Conservation (phyloP, 163 green algal genomes). For the Scenedesmus sp. region DNA sequence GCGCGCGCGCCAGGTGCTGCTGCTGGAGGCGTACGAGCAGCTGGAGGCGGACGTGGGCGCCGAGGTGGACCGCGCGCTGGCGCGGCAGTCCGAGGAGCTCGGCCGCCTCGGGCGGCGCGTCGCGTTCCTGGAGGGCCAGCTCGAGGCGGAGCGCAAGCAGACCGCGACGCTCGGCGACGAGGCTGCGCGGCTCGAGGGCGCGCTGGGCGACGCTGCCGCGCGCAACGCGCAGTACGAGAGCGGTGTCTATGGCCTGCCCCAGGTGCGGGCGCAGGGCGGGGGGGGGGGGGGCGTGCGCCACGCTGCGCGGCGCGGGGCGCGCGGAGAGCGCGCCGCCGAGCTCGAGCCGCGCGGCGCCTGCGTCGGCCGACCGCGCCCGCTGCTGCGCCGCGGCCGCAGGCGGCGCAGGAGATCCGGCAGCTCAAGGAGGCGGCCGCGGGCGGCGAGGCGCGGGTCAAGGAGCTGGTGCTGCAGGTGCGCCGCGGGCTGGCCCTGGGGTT, state of each 20-base stretch:
- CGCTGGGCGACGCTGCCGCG: slow-evolving; percentile 55
- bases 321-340: no score
- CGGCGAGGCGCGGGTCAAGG: slow-evolving; percentile 50
- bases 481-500: not conserved
- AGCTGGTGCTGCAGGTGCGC: slow-evolving; percentile 49
- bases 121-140: slow-evolving; percentile 60
- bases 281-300: no score
- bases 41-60: slow-evolving; percentile 71
- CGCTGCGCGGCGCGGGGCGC: no score
- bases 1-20: slow-evolving; percentile 72
- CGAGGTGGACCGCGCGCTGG: slow-evolving; percentile 69
- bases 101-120: slow-evolving; percentile 48
- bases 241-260: slow-evolving; percentile 72
- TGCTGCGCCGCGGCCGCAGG: no score
- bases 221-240: slow-evolving; percentile 67
- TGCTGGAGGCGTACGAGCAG: slow-evolving; percentile 84
- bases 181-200: slow-evolving; percentile 52
- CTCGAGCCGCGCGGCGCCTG: no score
- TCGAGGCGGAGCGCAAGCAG: slow-evolving; percentile 57
- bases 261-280: no score
- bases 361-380: no score
- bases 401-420: slow-evolving; percentile 66
- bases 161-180: slow-evolving; percentile 40
- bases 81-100: slow-evolving; percentile 54
- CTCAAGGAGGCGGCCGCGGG: slow-evolving; percentile 61